These are phyloP conservation scores for Hortiboletus campestris DNA, from an alignment of 768 basidiomycete species.

Conservation along the genomic window DNA sequence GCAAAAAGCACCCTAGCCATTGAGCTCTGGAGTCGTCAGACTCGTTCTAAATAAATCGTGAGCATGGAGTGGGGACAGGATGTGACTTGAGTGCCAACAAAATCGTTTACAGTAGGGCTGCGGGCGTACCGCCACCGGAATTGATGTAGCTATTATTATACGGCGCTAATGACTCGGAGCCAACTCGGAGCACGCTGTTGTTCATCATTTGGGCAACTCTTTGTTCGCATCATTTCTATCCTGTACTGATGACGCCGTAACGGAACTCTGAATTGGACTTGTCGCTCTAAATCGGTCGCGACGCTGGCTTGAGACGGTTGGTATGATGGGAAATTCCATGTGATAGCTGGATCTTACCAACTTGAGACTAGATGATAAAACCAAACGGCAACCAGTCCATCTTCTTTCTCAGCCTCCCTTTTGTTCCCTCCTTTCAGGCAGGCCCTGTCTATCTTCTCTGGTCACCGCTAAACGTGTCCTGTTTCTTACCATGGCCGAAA, in stretches of 20 bases:
- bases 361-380: slow-evolving; percentile 1
- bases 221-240: not conserved
- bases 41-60: too few species aligned
- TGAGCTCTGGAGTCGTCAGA: not conserved
- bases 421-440: slow-evolving; percentile 20
- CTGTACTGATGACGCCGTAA: not conserved
- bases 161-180: too few species aligned
- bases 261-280: not conserved
- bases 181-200: too few species aligned
- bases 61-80: not conserved
- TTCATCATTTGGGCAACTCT: too few species aligned
- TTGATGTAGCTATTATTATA: too few species aligned
- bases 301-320: not conserved
- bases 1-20: not conserved
- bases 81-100: too few species aligned
- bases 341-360: slow-evolving; percentile 1
- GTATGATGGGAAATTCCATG: slow-evolving; percentile 9
- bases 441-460: slow-evolving; percentile 23
- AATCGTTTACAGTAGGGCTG: too few species aligned
- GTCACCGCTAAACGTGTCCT: slow-evolving; percentile 19
- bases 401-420: not conserved
- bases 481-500: slow-evolving; percentile 31
- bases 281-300: not conserved
- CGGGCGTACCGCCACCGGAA: too few species aligned
- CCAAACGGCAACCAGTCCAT: not conserved